These are phyloP conservation scores for Alternaria sp. DNA, from an alignment of 2,329 filamentous ascomycete genomes.

Conservation along the genomic window DNA sequence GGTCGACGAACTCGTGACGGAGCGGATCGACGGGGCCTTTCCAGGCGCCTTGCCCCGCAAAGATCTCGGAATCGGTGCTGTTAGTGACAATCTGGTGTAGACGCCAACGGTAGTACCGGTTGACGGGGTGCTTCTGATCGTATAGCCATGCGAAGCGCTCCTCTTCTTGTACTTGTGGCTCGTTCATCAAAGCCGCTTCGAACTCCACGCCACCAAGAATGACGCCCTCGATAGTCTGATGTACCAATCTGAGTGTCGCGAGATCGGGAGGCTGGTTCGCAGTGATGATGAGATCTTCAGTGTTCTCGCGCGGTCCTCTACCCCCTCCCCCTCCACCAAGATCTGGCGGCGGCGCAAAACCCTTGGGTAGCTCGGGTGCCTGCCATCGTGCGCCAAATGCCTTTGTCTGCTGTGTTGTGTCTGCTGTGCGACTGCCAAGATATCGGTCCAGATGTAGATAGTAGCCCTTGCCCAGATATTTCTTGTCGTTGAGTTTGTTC, in stretches of 20 bases:
- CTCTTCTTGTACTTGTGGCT: constrained; percentile 80
- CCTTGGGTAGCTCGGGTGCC: constrained; percentile 36
- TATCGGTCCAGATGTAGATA: constrained; percentile 45
- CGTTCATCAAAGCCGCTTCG: constrained; percentile 89
- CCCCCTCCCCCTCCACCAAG: constrained; percentile 27
- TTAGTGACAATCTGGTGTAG: constrained; percentile 84
- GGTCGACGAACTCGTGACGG: constrained; percentile 81
- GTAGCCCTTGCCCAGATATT: constrained; percentile 41
- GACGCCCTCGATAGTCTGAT: constrained; percentile 83
- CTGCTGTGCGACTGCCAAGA: constrained; percentile 29
- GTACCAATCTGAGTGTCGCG: constrained; percentile 80
- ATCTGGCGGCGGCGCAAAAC: constrained; percentile 37
- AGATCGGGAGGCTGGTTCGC: constrained; percentile 78
- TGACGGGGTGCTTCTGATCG: constrained; percentile 72
- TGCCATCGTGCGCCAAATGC: constrained; percentile 42
- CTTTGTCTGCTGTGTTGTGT: constrained; percentile 30
- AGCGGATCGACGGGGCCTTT: constrained; percentile 73
- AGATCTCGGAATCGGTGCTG: constrained; percentile 33
- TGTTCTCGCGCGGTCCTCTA: constrained; percentile 29
- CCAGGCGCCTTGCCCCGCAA: constrained; percentile 62
- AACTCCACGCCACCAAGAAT: constrained; percentile 84
- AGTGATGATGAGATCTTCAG: constrained; percentile 38
- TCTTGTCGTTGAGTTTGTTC: constrained; percentile 43
- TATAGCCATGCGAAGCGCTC: constrained; percentile 95
- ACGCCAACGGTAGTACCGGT: constrained; percentile 93